These are phyloP conservation scores for Fusarium anguioides DNA, from an alignment of 2,329 filamentous ascomycete genomes.

Conservation along the genomic window DNA sequence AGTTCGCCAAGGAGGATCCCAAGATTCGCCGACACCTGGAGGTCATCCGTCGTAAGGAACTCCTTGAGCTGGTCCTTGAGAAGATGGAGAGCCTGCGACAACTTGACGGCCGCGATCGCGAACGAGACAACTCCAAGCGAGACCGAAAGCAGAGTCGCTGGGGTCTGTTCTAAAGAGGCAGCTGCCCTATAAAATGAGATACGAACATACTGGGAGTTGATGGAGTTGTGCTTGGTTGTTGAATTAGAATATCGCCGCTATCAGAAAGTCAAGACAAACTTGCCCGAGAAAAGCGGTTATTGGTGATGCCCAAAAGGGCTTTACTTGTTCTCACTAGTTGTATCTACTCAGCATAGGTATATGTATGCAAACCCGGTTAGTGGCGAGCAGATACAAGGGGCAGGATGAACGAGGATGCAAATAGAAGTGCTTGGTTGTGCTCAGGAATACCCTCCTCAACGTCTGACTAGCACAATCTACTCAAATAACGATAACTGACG, in stretches of 20 bases:
- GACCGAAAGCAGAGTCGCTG: slow-evolving; percentile 58
- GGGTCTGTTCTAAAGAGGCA: slow-evolving; percentile 59
- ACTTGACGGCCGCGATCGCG: slow-evolving; percentile 79
- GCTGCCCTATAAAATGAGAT: slow-evolving; percentile 33
- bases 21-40: slow-evolving; percentile 91
- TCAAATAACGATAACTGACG: not conserved
- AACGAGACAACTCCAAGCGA: slow-evolving; percentile 51
- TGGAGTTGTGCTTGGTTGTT: slow-evolving; percentile 44
- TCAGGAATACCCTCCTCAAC: slow-evolving; percentile 49
- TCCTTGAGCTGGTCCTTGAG: slow-evolving; percentile 90
- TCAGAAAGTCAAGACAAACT: slow-evolving; percentile 12
- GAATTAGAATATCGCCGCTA: slow-evolving; percentile 38
- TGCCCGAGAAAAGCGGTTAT: not conserved
- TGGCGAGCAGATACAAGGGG: not conserved
- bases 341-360: slow-evolving; percentile 3
- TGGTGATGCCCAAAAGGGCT: not conserved
- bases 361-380: not conserved
- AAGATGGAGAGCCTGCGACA: slow-evolving; percentile 95
- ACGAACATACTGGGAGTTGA: slow-evolving; percentile 46
- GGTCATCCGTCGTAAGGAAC: slow-evolving; percentile 89
- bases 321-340: not conserved
- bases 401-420: slow-evolving; percentile 25
- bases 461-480: slow-evolving; percentile 13
- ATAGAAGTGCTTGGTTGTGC: slow-evolving; percentile 37
- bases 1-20: slow-evolving; percentile 91